phyloP scores from a whole-genome alignment of 2,329 filamentous ascomycete species.

The Fusarium verticillioides region DNA sequence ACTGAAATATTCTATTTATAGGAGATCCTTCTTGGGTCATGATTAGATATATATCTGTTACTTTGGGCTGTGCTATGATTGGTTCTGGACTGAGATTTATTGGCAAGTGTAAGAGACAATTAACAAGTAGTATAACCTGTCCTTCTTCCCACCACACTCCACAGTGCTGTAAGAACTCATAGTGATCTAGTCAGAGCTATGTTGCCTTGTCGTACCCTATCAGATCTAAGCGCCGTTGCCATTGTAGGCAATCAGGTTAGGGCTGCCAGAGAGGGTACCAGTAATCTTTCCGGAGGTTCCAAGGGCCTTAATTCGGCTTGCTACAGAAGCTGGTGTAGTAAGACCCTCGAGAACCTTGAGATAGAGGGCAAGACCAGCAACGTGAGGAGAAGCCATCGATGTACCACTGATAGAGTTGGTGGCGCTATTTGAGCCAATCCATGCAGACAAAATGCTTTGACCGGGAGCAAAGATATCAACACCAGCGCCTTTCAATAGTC shows the following conservation, averaged over 20 bases:
- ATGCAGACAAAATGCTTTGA: not conserved
- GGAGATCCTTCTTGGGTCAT: not conserved
- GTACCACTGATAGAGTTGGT: not conserved
- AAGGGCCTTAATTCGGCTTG: not conserved
- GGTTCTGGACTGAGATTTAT: not conserved
- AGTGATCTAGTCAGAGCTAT: not conserved
- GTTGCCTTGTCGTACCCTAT: rapidly evolving
- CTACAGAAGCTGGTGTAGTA: not conserved
- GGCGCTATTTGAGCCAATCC: not conserved
- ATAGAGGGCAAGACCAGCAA: not conserved
- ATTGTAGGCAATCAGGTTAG: not conserved
- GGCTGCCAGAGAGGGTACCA: not conserved
- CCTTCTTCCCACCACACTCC: not conserved
- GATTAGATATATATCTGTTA: not conserved
- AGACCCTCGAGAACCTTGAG: not conserved
- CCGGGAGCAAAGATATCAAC: not conserved
- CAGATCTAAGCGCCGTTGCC: not conserved
- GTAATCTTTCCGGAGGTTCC: not conserved
- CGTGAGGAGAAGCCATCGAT: not conserved
- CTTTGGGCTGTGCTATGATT: rapidly evolving
- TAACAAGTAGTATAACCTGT: rapidly evolving
- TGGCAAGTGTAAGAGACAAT: not conserved
- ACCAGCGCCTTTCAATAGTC: not conserved
- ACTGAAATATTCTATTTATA: not conserved
- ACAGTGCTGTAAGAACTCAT: rapidly evolving